Conservation (phyloP, 2,329 filamentous ascomycete genomes). For the Fusarium praegraminearum region DNA sequence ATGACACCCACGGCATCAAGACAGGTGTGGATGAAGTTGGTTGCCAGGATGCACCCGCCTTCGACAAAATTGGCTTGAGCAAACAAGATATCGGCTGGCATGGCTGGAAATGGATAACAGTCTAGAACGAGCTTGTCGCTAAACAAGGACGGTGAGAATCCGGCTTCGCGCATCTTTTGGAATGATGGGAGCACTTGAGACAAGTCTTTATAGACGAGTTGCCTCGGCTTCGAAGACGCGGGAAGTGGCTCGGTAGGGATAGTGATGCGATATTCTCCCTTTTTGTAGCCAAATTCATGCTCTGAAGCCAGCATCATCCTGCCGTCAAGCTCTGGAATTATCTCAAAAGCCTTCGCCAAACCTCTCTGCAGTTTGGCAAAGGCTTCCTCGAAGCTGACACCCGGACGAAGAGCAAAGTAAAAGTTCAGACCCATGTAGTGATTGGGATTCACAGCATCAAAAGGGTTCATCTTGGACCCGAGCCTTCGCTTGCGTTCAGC, state of each 20-base stretch:
- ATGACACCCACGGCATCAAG: constrained; percentile 12
- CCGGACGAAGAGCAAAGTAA: constrained; percentile 3
- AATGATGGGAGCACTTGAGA: constrained; percentile 7
- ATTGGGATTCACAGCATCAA: constrained; percentile 17
- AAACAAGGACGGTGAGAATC: constrained; percentile 8
- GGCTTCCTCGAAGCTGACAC: not conserved
- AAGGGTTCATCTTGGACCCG: constrained; percentile 9
- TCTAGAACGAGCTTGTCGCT: not conserved
- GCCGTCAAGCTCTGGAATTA: constrained; percentile 10
- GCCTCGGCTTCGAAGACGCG: not conserved
- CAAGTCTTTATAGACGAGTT: constrained; percentile 4
- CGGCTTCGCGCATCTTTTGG: not conserved
- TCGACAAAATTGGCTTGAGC: constrained; percentile 13
- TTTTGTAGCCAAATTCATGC: constrained; percentile 9
- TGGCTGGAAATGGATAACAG: not conserved
- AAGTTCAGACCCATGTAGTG: constrained; percentile 22
- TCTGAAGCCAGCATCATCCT: constrained; percentile 18
- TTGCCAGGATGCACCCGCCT: constrained; percentile 1
- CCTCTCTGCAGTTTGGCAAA: constrained; percentile 1
- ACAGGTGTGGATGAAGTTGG: constrained; percentile 11
- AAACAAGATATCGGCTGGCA: constrained; percentile 10
- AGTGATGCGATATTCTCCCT: constrained; percentile 8
- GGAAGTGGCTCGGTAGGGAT: not conserved
- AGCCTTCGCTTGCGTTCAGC: constrained; percentile 7
- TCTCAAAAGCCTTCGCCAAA: not conserved